Evolutionary conservation across 495 filamentous ascomycete species (phyloP), one percentile per base, ranked within the genome.

Genomic region (Aspergillus baeticus): DNA sequence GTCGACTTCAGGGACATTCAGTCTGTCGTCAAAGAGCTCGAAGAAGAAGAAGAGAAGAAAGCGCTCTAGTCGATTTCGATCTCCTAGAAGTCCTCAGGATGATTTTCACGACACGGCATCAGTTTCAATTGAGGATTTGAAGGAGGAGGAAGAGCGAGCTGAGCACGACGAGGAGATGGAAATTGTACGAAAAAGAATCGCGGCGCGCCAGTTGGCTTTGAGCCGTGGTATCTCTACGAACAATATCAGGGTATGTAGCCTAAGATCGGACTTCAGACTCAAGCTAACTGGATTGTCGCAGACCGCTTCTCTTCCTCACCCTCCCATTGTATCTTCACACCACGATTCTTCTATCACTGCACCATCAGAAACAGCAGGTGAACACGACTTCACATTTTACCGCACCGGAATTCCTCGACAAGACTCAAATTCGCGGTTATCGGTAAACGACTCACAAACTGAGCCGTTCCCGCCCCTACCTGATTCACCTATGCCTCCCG

Each of bases 61-160:
- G 41, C 49, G 46, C 14, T 65, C 50, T 57, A 75, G 39, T 54
- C 59, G 46, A 58, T 50, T 54, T 60, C 62, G 39, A 60, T 71
- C 72, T n/a, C 50, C 66, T 0, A 60, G 57, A 18, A 59, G 46
- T 15, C 57, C 65, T 14, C 59, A 55, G 29, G 65, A 69, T 5
- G 18, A 69, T 39, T 44, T 62, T 26, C 67, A 67, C 6, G 63
- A 66, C 21, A 39, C 63, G 15, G 64, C 70, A 1, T 55, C 62
- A 0, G 79, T 84, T 4, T 87, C 89, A 3, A 75, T 96, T 21
- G 80, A 80, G 11, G 88, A 94, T 59, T 63, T 96, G 21, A 84
- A 87, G 61, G 76, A 79, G 43, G 91, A 97, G 68, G 92, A 98
- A 58, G 83, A 89, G 38, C 79, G 74, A 20, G 72, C 84, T 0